Evolutionary conservation across 352 stramenopile genomes (phyloP).

Genomic region (Blastocystis sp.): DNA sequence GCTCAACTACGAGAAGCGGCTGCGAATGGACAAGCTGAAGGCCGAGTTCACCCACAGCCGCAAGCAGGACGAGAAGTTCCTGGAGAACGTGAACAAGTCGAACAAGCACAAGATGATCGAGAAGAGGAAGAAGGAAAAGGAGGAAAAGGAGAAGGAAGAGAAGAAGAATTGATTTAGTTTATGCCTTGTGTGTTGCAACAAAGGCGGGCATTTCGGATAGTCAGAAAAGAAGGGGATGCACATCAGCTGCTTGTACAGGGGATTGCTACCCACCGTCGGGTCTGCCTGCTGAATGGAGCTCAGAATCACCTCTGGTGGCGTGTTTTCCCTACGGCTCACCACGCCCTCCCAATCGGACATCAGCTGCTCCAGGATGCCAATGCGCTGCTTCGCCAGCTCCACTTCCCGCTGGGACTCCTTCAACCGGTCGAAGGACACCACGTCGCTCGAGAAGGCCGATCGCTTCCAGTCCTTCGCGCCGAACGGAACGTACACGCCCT

Average conservation of each 20-base stretch:
- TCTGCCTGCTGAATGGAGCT: constrained; percentile 6
- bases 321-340: background rate
- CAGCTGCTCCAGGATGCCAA: background rate
- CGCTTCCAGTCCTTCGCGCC: background rate
- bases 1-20: constrained; percentile 81
- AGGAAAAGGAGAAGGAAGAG: constrained; percentile 69
- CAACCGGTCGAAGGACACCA: background rate
- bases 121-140: constrained; percentile 75
- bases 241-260: constrained; percentile 46
- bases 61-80: constrained; percentile 82
- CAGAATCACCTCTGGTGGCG: background rate
- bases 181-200: constrained; percentile 19
- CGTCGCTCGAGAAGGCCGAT: background rate
- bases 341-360: background rate
- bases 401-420: background rate
- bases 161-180: constrained; percentile 12
- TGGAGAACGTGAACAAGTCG: constrained; percentile 81
- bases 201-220: background rate
- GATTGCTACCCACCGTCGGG: background rate
- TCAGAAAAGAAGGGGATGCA: constrained; percentile 2
- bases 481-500: background rate
- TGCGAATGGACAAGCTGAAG: constrained; percentile 81
- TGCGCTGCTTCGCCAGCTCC: background rate
- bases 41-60: constrained; percentile 81
- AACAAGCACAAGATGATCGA: constrained; percentile 83